phyloP scores from a whole-genome alignment of 768 basidiomycete genomes.

The Rhodosporidiobolus odoratus region DNA sequence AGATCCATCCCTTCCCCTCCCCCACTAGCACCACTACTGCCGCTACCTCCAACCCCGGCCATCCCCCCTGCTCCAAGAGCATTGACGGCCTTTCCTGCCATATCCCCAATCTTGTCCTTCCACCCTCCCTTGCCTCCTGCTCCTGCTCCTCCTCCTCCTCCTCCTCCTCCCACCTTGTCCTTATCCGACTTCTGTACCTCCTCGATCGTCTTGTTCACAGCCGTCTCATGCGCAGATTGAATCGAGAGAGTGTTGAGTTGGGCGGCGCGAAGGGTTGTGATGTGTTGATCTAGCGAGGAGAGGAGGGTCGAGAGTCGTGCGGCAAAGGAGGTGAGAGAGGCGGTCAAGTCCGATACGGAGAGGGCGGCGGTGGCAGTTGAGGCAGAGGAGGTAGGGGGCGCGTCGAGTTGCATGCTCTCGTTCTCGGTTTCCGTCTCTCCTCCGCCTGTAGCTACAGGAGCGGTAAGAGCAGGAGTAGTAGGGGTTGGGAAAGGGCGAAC shows the following conservation, averaged over 20 bases:
- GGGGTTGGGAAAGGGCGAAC: no score
- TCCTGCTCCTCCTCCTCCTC: background rate
- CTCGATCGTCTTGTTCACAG: background rate
- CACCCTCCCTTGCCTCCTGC: background rate
- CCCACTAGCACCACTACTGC: background rate
- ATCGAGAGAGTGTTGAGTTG: background rate
- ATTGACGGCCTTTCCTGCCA: background rate
- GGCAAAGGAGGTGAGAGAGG: slow-evolving; percentile 48
- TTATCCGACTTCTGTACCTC: background rate
- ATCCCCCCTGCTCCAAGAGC: background rate
- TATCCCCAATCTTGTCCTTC: slow-evolving; percentile 9
- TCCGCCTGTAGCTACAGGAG: slow-evolving; percentile 55
- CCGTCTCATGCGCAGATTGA: slow-evolving; percentile 10
- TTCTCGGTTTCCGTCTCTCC: no score
- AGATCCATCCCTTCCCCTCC: slow-evolving; percentile 14
- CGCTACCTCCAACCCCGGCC: background rate
- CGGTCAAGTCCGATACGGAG: background rate
- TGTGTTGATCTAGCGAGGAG: slow-evolving; percentile 64
- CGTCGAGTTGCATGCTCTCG: slow-evolving; percentile 57
- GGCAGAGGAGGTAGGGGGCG: slow-evolving; percentile 57
- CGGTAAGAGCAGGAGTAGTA: background rate
- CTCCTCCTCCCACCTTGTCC: background rate
- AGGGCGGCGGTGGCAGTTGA: background rate
- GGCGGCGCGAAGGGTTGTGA: slow-evolving; percentile 52
- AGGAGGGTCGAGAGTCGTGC: slow-evolving; percentile 60